These are phyloP conservation scores for Pyrus betulifolia DNA, from an alignment of 306 rosid genomes.

Conservation along the genomic window DNA sequence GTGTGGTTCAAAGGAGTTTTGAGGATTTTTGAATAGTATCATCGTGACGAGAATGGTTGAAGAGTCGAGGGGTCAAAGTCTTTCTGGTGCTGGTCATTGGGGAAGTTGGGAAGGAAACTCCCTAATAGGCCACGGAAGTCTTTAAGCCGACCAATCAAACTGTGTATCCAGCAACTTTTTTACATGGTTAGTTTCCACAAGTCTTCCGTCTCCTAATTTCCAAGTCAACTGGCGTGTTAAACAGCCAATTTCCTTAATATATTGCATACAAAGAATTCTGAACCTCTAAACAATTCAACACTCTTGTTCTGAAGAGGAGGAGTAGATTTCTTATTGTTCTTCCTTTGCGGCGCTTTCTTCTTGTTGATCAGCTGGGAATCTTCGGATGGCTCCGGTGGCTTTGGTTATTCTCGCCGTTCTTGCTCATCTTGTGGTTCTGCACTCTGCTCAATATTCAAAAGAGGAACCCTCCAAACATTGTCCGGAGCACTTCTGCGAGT, in stretches of 20 bases:
- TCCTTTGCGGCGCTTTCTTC: background rate
- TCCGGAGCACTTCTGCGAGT: background rate
- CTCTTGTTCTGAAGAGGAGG: background rate
- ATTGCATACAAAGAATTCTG: background rate
- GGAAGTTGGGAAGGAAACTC: too few relatives aligned
- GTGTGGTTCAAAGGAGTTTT: background rate
- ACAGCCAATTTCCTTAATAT: too few relatives aligned
- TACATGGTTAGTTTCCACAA: too few relatives aligned
- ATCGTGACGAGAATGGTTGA: too few relatives aligned
- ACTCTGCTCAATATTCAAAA: background rate
- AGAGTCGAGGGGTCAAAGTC: too few relatives aligned
- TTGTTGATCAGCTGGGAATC: background rate
- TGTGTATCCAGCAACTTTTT: too few relatives aligned
- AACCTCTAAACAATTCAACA: background rate
- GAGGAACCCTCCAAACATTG: background rate
- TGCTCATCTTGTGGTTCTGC: background rate
- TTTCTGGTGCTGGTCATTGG: too few relatives aligned
- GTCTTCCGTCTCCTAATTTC: too few relatives aligned
- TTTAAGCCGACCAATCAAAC: too few relatives aligned
- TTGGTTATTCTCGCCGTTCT: conserved; percentile 7
- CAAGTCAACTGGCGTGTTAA: too few relatives aligned
- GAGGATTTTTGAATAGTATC: background rate
- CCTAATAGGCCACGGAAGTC: too few relatives aligned
- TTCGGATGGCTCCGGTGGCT: conserved; percentile 3
- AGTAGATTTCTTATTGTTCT: background rate